Base-by-base conservation (phyloP, 352 stramenopile species). In the Phytophthora rubi region DNA sequence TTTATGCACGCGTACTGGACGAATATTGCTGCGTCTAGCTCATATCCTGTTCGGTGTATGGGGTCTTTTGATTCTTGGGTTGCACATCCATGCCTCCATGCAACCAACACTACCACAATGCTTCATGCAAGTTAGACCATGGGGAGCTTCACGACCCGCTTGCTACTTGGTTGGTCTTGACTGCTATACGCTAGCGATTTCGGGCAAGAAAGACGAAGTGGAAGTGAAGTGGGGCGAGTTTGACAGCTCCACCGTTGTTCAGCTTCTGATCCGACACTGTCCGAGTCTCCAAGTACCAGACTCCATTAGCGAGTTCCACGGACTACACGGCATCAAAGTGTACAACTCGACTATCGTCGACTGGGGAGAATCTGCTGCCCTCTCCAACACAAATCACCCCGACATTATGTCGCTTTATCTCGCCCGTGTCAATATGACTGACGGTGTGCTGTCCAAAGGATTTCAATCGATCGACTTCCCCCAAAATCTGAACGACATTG, bases 321-420 rank as follows among this genome's bases (percentile, higher is more conserved):
- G 67, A 21, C 80, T 47, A 7, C 39, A 47, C 13, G 16, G 39
- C 39, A 47, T 52, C 47, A 77, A 79, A 53, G 59, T 77, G 8
- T 83, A 79, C 60, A 83, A 83, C 53, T 72, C 65, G 4, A 79
- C 72, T 1, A 53, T 83, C 42, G 18, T 42, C 2, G 53, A 62
- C 10, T 83, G 76, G 76, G 15, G 23, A 0, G 26, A 15, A 2
- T 65, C 73, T 10, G 66, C 76, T 10, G 73, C 66, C 6, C 16
- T 52, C 3, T 15, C n/a, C 9, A 48, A 66, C 12, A 7, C 18
- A n/a, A 21, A 60, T 39, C 66, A 81, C 28, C 59, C 63, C 6
- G n/a, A 44, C 7, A 65, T 85, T n/a, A 48, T 64, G 10, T 73
- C 68, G 7, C 18, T 81, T 8, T 79, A 66, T 30, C n/a, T 52